Base-by-base conservation (phyloP, 805 yeast species). In the Saccharomyces mikatae region DNA sequence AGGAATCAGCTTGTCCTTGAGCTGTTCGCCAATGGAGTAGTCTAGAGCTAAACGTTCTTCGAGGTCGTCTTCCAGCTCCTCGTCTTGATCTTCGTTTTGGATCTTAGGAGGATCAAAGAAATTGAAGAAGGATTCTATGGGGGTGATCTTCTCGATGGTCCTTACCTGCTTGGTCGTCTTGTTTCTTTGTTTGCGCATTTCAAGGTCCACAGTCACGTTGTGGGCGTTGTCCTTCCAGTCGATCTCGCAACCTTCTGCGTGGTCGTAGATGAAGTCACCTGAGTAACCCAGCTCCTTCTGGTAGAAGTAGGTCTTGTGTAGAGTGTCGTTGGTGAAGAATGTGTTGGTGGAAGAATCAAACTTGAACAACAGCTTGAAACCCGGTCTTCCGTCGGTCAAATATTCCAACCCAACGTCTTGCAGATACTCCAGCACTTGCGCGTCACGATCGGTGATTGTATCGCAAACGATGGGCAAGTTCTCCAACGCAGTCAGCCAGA, bases 231-330 rank as follows among this genome's bases (percentile, higher is more conserved):
- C 80, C 59, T 74, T 76, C 99, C 99, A 94, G 62, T 86, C 76
- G 69, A 94, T 87, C 29, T 57, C 60, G 54, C 82, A 84, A 53
- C 98, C 98, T 68, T 89, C 95, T 11, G 99, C 98, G 69, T 89
- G 96, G 73, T 92, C 97, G 72, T 92, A 94, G 62, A 94, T 90
- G 71, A 89, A 92, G 71, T 94, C 99, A 31, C 99, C 97, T 30
- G 91, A 84, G 72, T 89, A 89, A 24, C 96, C 97, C 62, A 90
- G 78, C 73, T 92, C 96, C 57, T 88, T 89, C 74, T 89, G 96
- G 75, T 94, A 94, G 74, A 82, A 91, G 73, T 94, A 94, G 6
- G 95, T 84, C 77, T 94, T 94, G 58, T 86, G 78, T 63, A 94
- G 79, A 53, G 75, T 74, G 61, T 74, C 77, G 74, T 92, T 88